Evolutionary conservation across 305 asterid genomes (phyloP).

Genomic region (Lippia alba): DNA sequence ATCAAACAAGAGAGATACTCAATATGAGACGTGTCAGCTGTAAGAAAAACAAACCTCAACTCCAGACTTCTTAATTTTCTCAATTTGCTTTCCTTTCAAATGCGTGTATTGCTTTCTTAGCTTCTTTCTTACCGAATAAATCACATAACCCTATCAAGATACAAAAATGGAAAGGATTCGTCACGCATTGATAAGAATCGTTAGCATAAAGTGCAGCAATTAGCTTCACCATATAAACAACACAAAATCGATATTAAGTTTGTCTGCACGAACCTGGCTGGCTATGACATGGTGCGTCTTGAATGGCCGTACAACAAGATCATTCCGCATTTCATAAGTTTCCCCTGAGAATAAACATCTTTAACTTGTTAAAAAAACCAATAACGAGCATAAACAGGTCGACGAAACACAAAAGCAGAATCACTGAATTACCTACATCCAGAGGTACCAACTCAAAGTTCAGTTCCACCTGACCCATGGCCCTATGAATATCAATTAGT

Average conservation of each 20-base stretch:
- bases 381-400: constrained; percentile 18
- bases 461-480: constrained; percentile 84
- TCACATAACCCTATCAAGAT: constrained; percentile 83
- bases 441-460: constrained; percentile 81
- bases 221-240: constrained; percentile 25
- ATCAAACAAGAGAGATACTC: constrained; percentile 6
- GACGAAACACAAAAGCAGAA: constrained; percentile 23
- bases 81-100: constrained; percentile 88
- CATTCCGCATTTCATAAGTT: constrained; percentile 95
- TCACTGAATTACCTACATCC: constrained; percentile 71
- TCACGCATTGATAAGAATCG: constrained; percentile 4
- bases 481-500: constrained; percentile 74
- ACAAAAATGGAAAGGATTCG: constrained; percentile 8
- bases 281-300: constrained; percentile 86
- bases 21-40: constrained; percentile 12
- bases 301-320: constrained; percentile 89
- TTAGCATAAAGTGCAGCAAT: constrained; percentile 1
- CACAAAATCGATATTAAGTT: constrained; percentile 5
- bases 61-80: constrained; percentile 94
- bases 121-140: constrained; percentile 90
- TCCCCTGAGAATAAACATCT: constrained; percentile 62
- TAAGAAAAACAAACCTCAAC: constrained; percentile 62
- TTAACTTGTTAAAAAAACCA: constrained; percentile 24
- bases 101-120: constrained; percentile 87
- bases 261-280: constrained; percentile 70